Evolutionary conservation across 2,329 filamentous ascomycete species (phyloP).

Genomic region (Akanthomyces muscarius): DNA sequence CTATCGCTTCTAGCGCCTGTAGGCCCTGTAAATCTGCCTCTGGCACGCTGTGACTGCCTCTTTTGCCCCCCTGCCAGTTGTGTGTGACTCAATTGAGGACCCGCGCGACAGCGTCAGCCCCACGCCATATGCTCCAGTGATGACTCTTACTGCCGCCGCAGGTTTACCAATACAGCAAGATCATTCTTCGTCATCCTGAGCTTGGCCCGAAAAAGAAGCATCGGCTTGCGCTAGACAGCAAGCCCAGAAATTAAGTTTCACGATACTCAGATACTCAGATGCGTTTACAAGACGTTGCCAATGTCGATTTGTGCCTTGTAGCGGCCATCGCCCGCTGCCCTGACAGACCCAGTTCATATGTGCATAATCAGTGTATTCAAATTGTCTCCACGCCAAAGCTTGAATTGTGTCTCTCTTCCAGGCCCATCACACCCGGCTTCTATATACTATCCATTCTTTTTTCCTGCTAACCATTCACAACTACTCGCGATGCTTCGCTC

Average conservation of each 20-base stretch:
- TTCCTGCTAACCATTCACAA: neutral
- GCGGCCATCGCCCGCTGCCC: too few relatives aligned
- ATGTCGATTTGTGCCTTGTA: neutral
- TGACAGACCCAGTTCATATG: neutral
- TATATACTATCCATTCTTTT: neutral
- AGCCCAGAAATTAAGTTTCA: neutral
- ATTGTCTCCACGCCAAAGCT: neutral
- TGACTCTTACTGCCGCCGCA: conserved; percentile 8
- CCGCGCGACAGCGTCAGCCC: conserved; percentile 9
- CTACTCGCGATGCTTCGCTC: neutral
- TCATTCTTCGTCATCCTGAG: conserved; percentile 15
- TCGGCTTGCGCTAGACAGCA: neutral
- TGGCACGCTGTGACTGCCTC: conserved; percentile 1
- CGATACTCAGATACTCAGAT: neutral
- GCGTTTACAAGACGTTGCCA: neutral
- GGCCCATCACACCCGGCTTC: neutral
- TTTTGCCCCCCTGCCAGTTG: neutral
- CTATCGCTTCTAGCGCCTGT: neutral
- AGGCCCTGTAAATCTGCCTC: neutral
- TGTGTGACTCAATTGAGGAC: conserved; percentile 15
- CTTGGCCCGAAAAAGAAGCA: neutral
- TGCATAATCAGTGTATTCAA: conserved; percentile 6
- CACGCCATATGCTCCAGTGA: neutral
- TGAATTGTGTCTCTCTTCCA: neutral
- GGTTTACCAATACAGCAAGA: conserved; percentile 2